Evolutionary conservation across 2,329 filamentous ascomycete genomes (phyloP), one percentile per base, ranked within the genome.

Genomic region (Cadophora sp.): DNA sequence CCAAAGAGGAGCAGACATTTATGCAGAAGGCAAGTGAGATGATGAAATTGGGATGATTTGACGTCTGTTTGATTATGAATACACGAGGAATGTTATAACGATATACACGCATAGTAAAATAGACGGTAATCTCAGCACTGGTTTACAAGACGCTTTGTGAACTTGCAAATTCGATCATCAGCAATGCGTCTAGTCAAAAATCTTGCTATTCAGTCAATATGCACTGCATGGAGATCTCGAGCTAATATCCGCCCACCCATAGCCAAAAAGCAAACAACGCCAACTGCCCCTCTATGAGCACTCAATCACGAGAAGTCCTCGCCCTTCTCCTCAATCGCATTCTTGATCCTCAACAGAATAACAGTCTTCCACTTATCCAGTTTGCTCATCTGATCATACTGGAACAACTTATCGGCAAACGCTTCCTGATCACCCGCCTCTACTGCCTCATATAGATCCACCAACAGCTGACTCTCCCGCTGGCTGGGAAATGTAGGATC

Each of bases 321-420:
- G 48, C 83, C 87, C 71, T 84, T 83, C 76, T 88, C 85, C 81
- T 95, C 91, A 74, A 97, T 96, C 63, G 84, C 84, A 75, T 90
- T 89, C 89, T 97, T 97, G 75, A 97, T 86, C 73, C 89, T 87
- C 76, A 97, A 82, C 70, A 97, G 80, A 66, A 97, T 83, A 39
- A 91, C 92, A 60, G 92, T 97, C 90, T 97, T 97, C 95, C 95
- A 98, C 83, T 95, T 96, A 78, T 97, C 94, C 76, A 98, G 82
- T 84, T 96, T 96, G 82, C 90, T 96, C 82, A 97, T 85, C 82
- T 96, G 92, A 79, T 97, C 94, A 77, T 88, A 98, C 78, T 95
- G 89, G 83, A 91, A 97, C 70, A 96, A 81, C 79, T 94, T 94
- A 76, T 97, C 93, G 24, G 91, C 87, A 76, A 97, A 98, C 68